These are phyloP conservation scores for Corchorus olitorius DNA, from an alignment of 345 rosid species.

Conservation along the genomic window DNA sequence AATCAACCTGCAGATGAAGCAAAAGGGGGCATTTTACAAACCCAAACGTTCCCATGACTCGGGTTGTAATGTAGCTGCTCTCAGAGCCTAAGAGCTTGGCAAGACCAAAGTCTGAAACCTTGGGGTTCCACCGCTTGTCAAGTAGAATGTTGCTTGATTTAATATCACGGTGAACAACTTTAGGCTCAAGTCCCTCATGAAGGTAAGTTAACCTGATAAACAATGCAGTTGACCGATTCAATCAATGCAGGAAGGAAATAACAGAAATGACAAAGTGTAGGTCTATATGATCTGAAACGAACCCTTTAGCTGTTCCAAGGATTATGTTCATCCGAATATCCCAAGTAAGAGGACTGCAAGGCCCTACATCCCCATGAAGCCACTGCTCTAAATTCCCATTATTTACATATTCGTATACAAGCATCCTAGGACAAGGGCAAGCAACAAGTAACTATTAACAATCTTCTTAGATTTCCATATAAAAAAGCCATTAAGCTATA, in stretches of 20 bases:
- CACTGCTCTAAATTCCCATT: constrained; percentile 86
- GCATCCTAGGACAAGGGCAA: constrained; percentile 56
- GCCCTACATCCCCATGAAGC: constrained; percentile 83
- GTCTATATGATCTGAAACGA: constrained; percentile 5
- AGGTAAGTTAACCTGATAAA: constrained; percentile 69
- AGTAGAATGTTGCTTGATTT: constrained; percentile 88
- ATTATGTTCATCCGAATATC: constrained; percentile 73
- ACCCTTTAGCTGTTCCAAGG: constrained; percentile 89
- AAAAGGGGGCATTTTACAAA: constrained; percentile 32
- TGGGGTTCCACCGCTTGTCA: constrained; percentile 88
- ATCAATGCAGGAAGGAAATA: not conserved
- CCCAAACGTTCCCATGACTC: constrained; percentile 99
- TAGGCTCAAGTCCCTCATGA: constrained; percentile 95
- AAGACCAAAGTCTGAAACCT: constrained; percentile 95
- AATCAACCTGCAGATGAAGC: not conserved
- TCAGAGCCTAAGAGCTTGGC: constrained; percentile 85
- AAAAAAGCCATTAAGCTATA: not conserved
- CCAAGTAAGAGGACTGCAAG: constrained; percentile 73
- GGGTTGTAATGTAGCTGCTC: constrained; percentile 78
- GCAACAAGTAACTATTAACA: constrained; percentile 7
- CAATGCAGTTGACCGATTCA: not conserved
- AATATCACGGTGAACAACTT: constrained; percentile 91
- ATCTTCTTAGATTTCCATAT: not conserved
- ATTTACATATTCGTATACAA: constrained; percentile 83
- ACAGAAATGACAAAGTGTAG: not conserved